Evolutionary conservation across 23 red algal genomes (phyloP), one percentile per base, ranked within the genome.

Genomic region (Agarophyton chilense): DNA sequence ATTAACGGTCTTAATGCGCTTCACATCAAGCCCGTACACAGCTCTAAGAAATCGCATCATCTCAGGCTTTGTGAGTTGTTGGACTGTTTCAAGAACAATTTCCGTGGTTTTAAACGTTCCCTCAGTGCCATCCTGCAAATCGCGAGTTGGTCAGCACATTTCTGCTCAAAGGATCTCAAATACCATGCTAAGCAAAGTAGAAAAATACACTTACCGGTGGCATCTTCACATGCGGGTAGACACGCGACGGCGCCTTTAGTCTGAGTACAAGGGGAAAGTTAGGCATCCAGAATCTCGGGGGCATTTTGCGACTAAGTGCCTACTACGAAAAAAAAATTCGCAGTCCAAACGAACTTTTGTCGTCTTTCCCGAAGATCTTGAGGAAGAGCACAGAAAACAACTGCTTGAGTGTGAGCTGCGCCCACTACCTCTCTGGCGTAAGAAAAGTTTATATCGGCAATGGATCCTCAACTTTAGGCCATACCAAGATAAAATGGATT

Each of bases 81-180:
- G 94, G 10, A 82, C 71, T 11, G 94, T 95, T 52, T 91, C 87
- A 9, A 95, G 42, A 3, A 91, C 50, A 67, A 95, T 22, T 34
- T 84, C 71, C 21, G 63, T 83, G 18, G 94, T 95, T 49, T 84
- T 72, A 70, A 95, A 95, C n/a, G 86, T 91, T 25, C 87, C 94
- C 46, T 90, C 94, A 10, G 35, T 87, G 9, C 90, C 90, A 12
- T 38, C 46, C 90, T 93, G 16, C 4, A 42, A 17, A 9, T 13
- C 56, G 28, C 64, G 19, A 28, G 32, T 35, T 8, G 2, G 34
- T 75, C 13, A 88, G 66, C 42, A 56, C n/a, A 42, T 70, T 2
- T n/a, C 25, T 42, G 3, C 12, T 19, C 10, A 4, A 17, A 10
- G 47, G n/a, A 6, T 57, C 1, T 12, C n/a, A 22, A 51, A 3